A percentile compares a stretch with the other conserved stretches of the same genome.
These are phyloP conservation scores for Globisporangium uncinulatum DNA, from an alignment of 352 stramenopile genomes.

Conservation along the genomic window DNA sequence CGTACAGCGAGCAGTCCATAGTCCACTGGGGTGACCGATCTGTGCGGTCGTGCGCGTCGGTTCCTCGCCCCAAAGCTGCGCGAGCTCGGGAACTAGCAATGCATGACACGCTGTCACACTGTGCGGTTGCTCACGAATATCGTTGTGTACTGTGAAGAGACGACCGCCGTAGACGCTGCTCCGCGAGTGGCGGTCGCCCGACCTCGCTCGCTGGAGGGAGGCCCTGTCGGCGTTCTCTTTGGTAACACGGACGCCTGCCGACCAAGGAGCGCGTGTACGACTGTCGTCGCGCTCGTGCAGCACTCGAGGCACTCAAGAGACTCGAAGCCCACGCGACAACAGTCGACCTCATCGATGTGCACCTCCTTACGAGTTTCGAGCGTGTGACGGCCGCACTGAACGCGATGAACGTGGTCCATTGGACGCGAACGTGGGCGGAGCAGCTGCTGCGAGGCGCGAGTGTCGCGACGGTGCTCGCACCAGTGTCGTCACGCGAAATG, in stretches of 20 bases:
- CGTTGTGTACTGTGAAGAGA: slow-evolving; percentile 92
- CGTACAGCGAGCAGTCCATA: slow-evolving; percentile 96
- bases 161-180: slow-evolving; percentile 85
- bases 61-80: slow-evolving; percentile 88
- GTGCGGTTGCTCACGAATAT: slow-evolving; percentile 87
- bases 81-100: slow-evolving; percentile 92
- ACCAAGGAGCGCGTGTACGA: slow-evolving; percentile 34
- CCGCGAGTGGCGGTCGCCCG: slow-evolving; percentile 31
- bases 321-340: slow-evolving; percentile 18
- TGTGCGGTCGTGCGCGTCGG: slow-evolving; percentile 82
- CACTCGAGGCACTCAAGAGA: slow-evolving; percentile 20
- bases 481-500: background rate
- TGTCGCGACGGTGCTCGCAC: slow-evolving; percentile 1
- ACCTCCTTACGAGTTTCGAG: slow-evolving; percentile 21
- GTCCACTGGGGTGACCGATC: too few species aligned
- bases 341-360: slow-evolving; percentile 24
- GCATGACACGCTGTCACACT: slow-evolving; percentile 70
- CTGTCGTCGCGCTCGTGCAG: slow-evolving; percentile 18
- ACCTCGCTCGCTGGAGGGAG: slow-evolving; percentile 32
- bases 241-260: slow-evolving; percentile 36
- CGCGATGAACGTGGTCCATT: slow-evolving; percentile 27
- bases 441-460: slow-evolving; percentile 22
- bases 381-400: slow-evolving; percentile 15
- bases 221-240: slow-evolving; percentile 47
- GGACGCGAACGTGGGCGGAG: slow-evolving; percentile 19